Evolutionary conservation across 495 filamentous ascomycete species (phyloP).

Genomic region (Haplographium delicatum): DNA sequence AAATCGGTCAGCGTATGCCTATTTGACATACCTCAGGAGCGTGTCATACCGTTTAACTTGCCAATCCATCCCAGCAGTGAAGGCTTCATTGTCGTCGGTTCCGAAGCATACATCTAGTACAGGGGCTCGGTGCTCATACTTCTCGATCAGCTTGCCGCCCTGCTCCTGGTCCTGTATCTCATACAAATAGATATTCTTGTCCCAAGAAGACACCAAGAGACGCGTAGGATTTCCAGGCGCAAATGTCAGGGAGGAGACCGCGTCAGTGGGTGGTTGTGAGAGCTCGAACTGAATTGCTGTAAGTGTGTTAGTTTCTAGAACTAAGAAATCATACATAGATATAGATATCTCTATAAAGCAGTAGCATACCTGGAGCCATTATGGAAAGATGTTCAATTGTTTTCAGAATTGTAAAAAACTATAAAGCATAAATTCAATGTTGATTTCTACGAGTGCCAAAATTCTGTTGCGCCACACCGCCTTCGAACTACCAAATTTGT

Average conservation of each 20-base stretch:
- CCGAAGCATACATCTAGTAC: slow-evolving; percentile 92
- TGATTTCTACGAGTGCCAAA: too few species aligned
- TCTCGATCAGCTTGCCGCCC: slow-evolving; percentile 59
- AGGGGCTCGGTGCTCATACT: slow-evolving; percentile 77
- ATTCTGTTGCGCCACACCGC: slow-evolving; percentile 3
- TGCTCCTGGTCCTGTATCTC: slow-evolving; percentile 57
- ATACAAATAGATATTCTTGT: slow-evolving; percentile 87
- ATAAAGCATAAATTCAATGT: too few species aligned
- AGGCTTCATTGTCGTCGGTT: slow-evolving; percentile 71
- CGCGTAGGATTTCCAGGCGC: slow-evolving; percentile 61
- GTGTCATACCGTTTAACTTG: slow-evolving; percentile 62
- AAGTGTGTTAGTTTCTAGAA: background rate
- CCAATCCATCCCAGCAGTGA: slow-evolving; percentile 79
- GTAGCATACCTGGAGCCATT: slow-evolving; percentile 27
- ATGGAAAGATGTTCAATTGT: background rate
- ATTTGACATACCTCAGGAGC: background rate
- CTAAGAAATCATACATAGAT: too few species aligned
- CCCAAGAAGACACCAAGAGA: slow-evolving; percentile 91
- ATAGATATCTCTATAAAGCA: background rate
- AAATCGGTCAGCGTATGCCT: background rate
- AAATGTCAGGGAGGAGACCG: slow-evolving; percentile 81
- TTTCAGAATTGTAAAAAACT: too few species aligned
- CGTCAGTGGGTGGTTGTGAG: slow-evolving; percentile 73
- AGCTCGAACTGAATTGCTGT: slow-evolving; percentile 64
- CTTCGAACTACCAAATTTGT: background rate